Base-by-base conservation (phyloP, 1,139 yeast species). In the Lodderomyces metapsilosis region DNA sequence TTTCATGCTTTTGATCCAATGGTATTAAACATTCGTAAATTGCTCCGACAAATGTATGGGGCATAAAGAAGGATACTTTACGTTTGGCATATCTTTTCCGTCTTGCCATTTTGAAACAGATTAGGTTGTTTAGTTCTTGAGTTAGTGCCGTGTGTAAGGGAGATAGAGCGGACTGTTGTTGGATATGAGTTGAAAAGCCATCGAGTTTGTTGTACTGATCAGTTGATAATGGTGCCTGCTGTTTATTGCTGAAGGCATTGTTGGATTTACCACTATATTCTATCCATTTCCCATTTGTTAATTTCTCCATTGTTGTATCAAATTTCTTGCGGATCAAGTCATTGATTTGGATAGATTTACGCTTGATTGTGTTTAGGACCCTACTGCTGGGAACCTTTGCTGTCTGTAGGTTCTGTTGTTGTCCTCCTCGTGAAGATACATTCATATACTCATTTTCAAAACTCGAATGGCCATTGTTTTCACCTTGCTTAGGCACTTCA, bases 31-130 rank as follows among this genome's bases (percentile, higher is more conserved):
- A 82, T 47, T 74, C 73, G 55, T 72, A 85, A 6, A 85, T 50
- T 0, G 83, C 91, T 5, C 94, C 94, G 1, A 85, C 78, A 58
- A 78, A 74, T 0, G 84, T 73, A 35, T 70, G 66, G 0, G 91
- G 88, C 20, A 79, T 61, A 52, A 73, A 83, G 15, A 82, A 57
- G 5, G 76, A 67, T 27, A 77, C 48, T 18, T 71, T 59, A 37
- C 84, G 63, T 25, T 58, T 57, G 1, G 82, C 80, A 52, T 80
- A 84, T 52, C 78, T 75, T 53, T 77, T 76, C 24, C 83, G 63
- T 45, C 92, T 66, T 1, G 88, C 87, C 48, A 83, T 61, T 47
- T 83, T 80, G 52, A 72, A 83, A 48, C 88, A 82, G 12, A 61
- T 66, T 27, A 75, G 54, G 40, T 67, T 64, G 12, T 62, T 51